Evolutionary conservation across 169 alveolate species (phyloP), one percentile per base, ranked within the genome.

Genomic region (Theileria equi): DNA sequence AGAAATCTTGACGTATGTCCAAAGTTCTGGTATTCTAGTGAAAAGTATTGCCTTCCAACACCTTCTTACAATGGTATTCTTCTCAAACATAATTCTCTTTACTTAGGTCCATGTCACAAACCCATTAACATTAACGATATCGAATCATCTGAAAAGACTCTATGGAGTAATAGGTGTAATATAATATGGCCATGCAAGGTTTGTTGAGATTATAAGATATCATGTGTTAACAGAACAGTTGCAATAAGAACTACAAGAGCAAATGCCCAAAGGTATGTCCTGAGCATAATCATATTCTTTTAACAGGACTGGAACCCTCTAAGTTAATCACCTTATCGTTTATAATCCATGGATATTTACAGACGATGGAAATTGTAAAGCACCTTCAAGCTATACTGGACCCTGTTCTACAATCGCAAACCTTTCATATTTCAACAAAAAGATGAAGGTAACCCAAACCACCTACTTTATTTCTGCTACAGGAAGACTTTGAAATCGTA

Each of bases 91-190:
- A 13, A 7, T n/a, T 4, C 25, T 3, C 13, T 13, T 21, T 16
- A 5, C 4, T n/a, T 44, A 67, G 81, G 81, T 8, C 19, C 54
- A 1, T 70, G 81, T 41, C 21, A 29, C 6, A 35, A 43, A 1
- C 76, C 68, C 6, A 21, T 26, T 1, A 58, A 35, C 47, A 47
- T 53, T 17, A 34, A 16, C 16, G 5, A 32, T 13, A 63, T 74
- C 79, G 71, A 64, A 11, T 31, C 21, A 28, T n/a, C 47, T 10
- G 77, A 74, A 40, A 34, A 38, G 41, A 41, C 48, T 6, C 63
- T 74, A 23, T 74, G 84, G 84, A 44, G 79, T 16, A 64, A 60
- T 36, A 74, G 67, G 25, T 74, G 84, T 32, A 57, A 49, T n/a
- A 63, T 65, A 0, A 32, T 8, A 5, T 74, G 72, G 69, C 65